Base-by-base conservation (phyloP, 2,329 filamentous ascomycete genomes). In the Stemphylium vesicarium region DNA sequence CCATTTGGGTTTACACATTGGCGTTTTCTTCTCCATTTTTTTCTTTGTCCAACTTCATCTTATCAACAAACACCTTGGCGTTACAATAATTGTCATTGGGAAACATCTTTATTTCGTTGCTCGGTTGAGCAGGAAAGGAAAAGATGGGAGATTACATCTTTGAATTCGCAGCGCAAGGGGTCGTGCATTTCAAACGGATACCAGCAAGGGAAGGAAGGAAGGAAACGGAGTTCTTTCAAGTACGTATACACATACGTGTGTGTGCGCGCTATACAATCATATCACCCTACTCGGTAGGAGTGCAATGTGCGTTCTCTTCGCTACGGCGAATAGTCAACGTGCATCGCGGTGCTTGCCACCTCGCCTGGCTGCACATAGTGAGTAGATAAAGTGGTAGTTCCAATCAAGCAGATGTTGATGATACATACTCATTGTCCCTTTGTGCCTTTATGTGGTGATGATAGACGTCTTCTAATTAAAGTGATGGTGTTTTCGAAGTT, bases 81-180 rank as follows among this genome's bases (percentile, higher is more conserved):
- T 57, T 57, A 16, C 20, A 26, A 32, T 29, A 45, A 26, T 45
- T 16, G 20, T 45, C 42, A 45, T 18, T 36, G 42, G 42, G 32
- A 45, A 36, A 24, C 32, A 16, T 48, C 37, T 49, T 42, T 37
- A 20, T 35, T 26, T 10, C 20, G 3, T 45, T 45, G 42, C 42
- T 45, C 42, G 42, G 32, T 36, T 45, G 42, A 45, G 42, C 42
- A 45, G 36, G 43, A 46, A 48, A 46, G 37, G 40, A 20, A 46
- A 51, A 47, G 40, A 44, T 57, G 38, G 45, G 50, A 49, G 53
- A 47, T 50, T 47, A 47, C 46, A 54, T 50, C 54, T 50, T 54
- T 49, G 40, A 29, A 36, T 50, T 49, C 18, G 45, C 45, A 48
- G 42, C 32, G 36, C 38, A 40, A 22, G 49, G 26, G 26, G 26